Evolutionary conservation across 208 protist species (phyloP), one percentile per base, ranked within the genome.

Genomic region (Crithidia thermophila): DNA sequence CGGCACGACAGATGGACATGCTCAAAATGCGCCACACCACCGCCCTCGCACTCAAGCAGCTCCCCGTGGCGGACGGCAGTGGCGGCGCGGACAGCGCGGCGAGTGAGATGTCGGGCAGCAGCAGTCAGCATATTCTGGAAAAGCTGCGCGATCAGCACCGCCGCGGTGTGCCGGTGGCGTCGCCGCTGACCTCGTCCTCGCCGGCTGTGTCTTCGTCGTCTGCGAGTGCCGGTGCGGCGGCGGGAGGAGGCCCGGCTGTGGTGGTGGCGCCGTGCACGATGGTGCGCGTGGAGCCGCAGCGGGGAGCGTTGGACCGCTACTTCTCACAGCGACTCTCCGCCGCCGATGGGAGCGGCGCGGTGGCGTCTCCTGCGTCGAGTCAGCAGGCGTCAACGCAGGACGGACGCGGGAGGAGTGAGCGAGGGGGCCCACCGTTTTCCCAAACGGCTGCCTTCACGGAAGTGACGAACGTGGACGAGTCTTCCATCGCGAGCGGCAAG

Each of bases 201-300:
- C 9, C 46, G n/a, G 30, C 61, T 4, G 62, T 42, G 23, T 49
- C 57, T 10, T 46, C 30, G 33, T 10, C 46, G n/a, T 21, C 64
- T 7, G 4, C 18, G 10, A 16, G 20, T 25, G 14, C 33, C 21
- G 34, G 10, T 23, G 67, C 50, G 34, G 8, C 27, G 23, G 18
- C 37, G 9, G 53, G 47, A 23, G 47, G 37, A 3, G 43, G 72
- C 21, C 50, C 68, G 23, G 60, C 27, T 20, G 63, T 79, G 53
- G 65, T 72, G 11, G 69, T 87, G 27, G 70, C 82, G 21, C 90
- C 90, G 45, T 92, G 79, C 58, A 90, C 75, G 18, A 40, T 92
- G 47, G 85, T 93, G 55, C 90, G 90, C 14, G 81, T 91, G 46
- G 87, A 93, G 59, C 76, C 76, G 21, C 90, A 95, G 51, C 66